These are phyloP conservation scores for Penicillium salamii DNA, from an alignment of 495 filamentous ascomycete species.

Conservation along the genomic window DNA sequence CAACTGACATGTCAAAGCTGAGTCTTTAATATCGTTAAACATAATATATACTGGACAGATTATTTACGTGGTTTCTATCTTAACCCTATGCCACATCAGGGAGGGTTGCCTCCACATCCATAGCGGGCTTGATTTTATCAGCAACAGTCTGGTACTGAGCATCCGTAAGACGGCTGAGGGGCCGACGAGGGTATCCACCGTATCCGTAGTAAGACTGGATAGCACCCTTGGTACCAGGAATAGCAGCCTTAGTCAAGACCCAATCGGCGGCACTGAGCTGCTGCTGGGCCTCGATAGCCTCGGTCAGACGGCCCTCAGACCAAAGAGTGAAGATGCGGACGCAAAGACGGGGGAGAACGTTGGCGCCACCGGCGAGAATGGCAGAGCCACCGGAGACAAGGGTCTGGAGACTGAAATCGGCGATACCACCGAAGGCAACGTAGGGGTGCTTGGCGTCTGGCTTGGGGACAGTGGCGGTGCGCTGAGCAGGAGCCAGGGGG, in stretches of 20 bases:
- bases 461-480: constrained; percentile 32
- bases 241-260: constrained; percentile 81
- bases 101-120: constrained; percentile 60
- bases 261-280: constrained; percentile 74
- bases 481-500: constrained; percentile 32
- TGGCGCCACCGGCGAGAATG: constrained; percentile 84
- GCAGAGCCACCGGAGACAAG: constrained; percentile 75
- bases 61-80: background rate
- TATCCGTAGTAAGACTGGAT: constrained; percentile 84
- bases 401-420: constrained; percentile 83
- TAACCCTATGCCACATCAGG: constrained; percentile 33
- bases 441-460: constrained; percentile 54
- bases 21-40: background rate
- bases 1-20: too few relatives aligned
- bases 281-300: constrained; percentile 72
- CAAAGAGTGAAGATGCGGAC: constrained; percentile 81
- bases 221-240: constrained; percentile 81
- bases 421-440: constrained; percentile 86
- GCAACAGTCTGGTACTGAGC: constrained; percentile 54
- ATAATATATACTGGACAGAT: background rate
- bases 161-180: constrained; percentile 61
- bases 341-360: constrained; percentile 79
- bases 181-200: constrained; percentile 72
- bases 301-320: constrained; percentile 65
- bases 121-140: constrained; percentile 63